Base-by-base conservation (phyloP, 2,329 filamentous ascomycete species). In the Geosmithia morbida region DNA sequence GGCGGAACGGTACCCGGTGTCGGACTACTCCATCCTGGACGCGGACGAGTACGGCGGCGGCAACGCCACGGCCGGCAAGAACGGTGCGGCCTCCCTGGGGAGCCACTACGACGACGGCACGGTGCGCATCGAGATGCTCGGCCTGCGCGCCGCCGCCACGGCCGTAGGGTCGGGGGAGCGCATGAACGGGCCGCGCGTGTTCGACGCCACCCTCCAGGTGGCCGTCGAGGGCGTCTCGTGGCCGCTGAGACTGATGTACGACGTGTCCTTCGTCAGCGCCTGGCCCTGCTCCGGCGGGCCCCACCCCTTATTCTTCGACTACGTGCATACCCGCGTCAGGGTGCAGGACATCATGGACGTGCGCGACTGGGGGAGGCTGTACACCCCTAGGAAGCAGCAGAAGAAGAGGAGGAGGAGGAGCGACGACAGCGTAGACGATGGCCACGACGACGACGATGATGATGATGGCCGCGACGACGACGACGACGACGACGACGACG, bases 241-340 rank as follows among this genome's bases (percentile, higher is more conserved):
- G 77, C 78, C 78, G 17, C 62, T 84, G 51, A 67, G 72, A 8
- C 69, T 85, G 44, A 71, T 69, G 47, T 81, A 77, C 56, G 76
- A 84, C 54, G 79, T 84, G 8, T 74, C 68, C n/a, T 84, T 83
- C 57, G 66, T 84, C 46, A 68, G 66, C n/a, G 77, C 78, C 2
- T 81, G 75, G 69, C 78, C 80, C 7, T 85, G 81, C 59, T 68
- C 69, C 0, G 68, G 71, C 22, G 79, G 79, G 0, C 80, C 80
- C 13, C 80, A 84, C 59, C 79, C 81, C 7, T 69, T 87, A 6
- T 87, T 85, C 61, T 83, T 81, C 58, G 83, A 86, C 59, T 87
- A 86, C 57, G 64, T 69, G 4, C 80, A 79, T 57, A 69, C 69
- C 45, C 62, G 68, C 1, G 72, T 83, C 40, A 69, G 71, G 47